Base-by-base conservation (phyloP, 768 basidiomycete species). In the Chalciporus piperatus region DNA sequence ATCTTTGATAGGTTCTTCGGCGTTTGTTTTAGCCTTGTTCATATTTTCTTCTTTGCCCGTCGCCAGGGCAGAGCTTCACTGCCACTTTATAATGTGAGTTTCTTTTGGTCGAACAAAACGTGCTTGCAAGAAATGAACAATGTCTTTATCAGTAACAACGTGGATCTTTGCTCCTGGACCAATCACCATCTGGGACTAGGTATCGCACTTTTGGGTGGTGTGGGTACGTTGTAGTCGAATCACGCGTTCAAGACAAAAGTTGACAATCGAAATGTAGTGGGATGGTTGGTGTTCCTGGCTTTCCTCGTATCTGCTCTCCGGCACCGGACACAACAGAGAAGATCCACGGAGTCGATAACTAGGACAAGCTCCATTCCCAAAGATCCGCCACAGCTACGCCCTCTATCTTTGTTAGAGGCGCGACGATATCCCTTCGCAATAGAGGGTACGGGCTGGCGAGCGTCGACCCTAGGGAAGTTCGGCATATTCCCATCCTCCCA, bases 31-130 rank as follows among this genome's bases (percentile, higher is more conserved):
- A 27, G 27, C 27, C 13, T 43, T 58, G 37, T 10, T 54, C 6
- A 2, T 54, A 20, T 27, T 61, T 16, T 49, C 51, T 33, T 32
- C 28, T 40, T 45, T 60, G 23, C 54, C 61, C 13, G 48, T 52
- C 23, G 50, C 41, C 19, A 45, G 25, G 30, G 58, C 61, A 0
- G 45, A 62, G 16, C 7, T 51, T 45, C 14, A 44, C 8, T 62
- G 60, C 16, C 16, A 33, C 8, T 3, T 50, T n/a, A 45, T 40
- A n/a, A 25, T 51, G 54, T 52, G 28, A 45, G 57, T 37, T 23
- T 1, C 25, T 17, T 16, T 11, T 19, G 11, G 27, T 38, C 14
- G 8, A 27, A 43, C 27, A 19, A 28, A 22, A 3, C 5, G 16
- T 19, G 27, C 27, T 27, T 23, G 14, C 22, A 32, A 52, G 27